A percentile compares a stretch with the other conserved stretches of the same genome.
Conservation (phyloP, 1,139 yeast species). For the Candida tropicalis region DNA sequence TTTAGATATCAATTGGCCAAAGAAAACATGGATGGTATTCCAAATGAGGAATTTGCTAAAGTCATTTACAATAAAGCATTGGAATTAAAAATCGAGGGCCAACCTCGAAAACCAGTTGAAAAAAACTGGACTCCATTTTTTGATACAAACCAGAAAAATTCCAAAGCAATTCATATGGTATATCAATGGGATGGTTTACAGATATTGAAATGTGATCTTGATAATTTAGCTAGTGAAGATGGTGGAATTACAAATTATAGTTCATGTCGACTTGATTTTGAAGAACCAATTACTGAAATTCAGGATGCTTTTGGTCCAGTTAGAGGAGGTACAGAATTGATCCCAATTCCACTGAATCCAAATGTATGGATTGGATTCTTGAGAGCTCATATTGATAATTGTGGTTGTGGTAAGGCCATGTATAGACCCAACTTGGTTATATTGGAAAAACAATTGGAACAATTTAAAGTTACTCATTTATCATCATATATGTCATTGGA, state of each 20-base stretch:
- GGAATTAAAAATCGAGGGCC: conserved; percentile 27
- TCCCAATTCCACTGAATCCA: conserved; percentile 18
- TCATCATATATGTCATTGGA: conserved; percentile 41
- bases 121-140: conserved; percentile 51
- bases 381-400: conserved; percentile 35
- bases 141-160: conserved; percentile 24
- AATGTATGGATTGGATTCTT: conserved; percentile 42
- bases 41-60: conserved; percentile 21
- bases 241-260: conserved; percentile 12
- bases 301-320: conserved; percentile 29
- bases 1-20: conserved; percentile 33
- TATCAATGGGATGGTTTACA: conserved; percentile 43
- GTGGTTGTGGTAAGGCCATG: conserved; percentile 41
- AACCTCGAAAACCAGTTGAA: conserved; percentile 22
- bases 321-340: conserved; percentile 42
- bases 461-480: conserved; percentile 31
- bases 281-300: conserved; percentile 18
- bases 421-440: conserved; percentile 40
- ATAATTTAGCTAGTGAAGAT: conserved; percentile 8
- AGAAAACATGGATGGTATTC: conserved; percentile 25
- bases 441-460: conserved; percentile 22
- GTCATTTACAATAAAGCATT: conserved; percentile 24
- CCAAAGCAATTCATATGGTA: conserved; percentile 29
- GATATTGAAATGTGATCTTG: conserved; percentile 35
- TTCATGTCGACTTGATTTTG: conserved; percentile 11